Evolutionary conservation across 2,329 filamentous ascomycete genomes (phyloP).

Genomic region (Arthroderma uncinatum): DNA sequence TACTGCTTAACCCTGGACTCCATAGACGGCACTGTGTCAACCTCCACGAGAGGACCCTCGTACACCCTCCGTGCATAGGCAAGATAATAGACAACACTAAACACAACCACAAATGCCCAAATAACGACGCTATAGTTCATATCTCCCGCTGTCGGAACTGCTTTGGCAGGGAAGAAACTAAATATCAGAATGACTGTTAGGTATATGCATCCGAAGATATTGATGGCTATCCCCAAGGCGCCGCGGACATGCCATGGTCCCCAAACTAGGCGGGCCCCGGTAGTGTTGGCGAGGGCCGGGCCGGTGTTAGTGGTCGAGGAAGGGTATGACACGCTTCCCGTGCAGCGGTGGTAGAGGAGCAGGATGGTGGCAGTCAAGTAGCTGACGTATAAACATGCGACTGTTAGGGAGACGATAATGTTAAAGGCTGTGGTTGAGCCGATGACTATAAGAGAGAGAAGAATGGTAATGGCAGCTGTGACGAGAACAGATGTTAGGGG

Average conservation of each 20-base stretch:
- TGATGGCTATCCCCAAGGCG: conserved; percentile 22
- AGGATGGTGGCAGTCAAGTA: conserved; percentile 42
- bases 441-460: conserved; percentile 41
- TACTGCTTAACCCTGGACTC: background rate
- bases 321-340: conserved; percentile 16
- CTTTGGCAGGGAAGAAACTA: conserved; percentile 25
- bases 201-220: conserved; percentile 27
- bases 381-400: conserved; percentile 41
- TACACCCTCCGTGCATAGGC: conserved; percentile 23
- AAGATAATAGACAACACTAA: conserved; percentile 32
- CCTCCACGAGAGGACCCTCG: conserved; percentile 20
- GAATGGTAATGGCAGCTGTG: conserved; percentile 24
- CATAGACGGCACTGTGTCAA: conserved; percentile 2
- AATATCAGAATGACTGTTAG: conserved; percentile 23
- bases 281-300: conserved; percentile 13
- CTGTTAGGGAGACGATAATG: conserved; percentile 43
- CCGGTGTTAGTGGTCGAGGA: conserved; percentile 14
- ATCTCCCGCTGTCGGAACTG: conserved; percentile 24
- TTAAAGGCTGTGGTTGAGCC: conserved; percentile 44
- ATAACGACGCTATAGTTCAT: conserved; percentile 37
- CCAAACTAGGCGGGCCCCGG: conserved; percentile 20
- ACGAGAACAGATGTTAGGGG: conserved; percentile 32
- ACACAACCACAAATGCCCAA: conserved; percentile 31
- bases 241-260: conserved; percentile 19
- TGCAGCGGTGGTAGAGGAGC: conserved; percentile 33